Evolutionary conservation across 768 basidiomycete species (phyloP), one percentile per base, ranked within the genome.

Genomic region (Lepiota venenata): DNA sequence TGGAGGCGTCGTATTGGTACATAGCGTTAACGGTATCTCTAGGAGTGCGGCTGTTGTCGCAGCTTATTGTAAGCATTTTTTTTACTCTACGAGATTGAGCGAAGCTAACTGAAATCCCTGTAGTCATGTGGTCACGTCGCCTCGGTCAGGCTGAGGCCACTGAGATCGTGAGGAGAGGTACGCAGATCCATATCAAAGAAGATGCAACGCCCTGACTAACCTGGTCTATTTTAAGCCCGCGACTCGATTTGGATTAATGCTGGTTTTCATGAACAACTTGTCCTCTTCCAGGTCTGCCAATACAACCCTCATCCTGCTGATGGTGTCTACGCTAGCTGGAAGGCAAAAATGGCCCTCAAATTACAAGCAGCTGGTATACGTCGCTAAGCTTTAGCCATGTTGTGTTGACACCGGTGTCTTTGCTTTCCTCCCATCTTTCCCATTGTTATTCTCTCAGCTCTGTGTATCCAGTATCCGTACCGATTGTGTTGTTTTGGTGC

Each of bases 231-330:
- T 57, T 47, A 60, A 89, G 87, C 81, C 45, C 84, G 87, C 46
- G 83, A 87, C 67, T 85, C 88, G 62, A 86, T 88, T 49, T 89
- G 87, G 87, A 79, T 82, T 56, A 87, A 82, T 57, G 79, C 85
- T n/a, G 88, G 87, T 41, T 89, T 90, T 67, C 82, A 86, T 54
- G 85, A 88, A 69, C 88, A 91, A 60, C 78, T 91, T 22, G 82
- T 88, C 32, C 71, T 91, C 44, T 90, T 87, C 52, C 85, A 85
- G 62, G 74, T 89, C 29, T 90, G 88, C 66, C 75, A 77, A 65
- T 90, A 89, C 56, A 74, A 74, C 21, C 87, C 87, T 11, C 75
- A 74, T 18, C 78, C 77, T 3, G 61, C 72, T 14, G 81, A 83
- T 59, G 85, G 85, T 7, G 81, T 86, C 58, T 91, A 91, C 63